Evolutionary conservation across 306 rosid genomes (phyloP).

Genomic region (Sphenostylis stenocarpa): DNA sequence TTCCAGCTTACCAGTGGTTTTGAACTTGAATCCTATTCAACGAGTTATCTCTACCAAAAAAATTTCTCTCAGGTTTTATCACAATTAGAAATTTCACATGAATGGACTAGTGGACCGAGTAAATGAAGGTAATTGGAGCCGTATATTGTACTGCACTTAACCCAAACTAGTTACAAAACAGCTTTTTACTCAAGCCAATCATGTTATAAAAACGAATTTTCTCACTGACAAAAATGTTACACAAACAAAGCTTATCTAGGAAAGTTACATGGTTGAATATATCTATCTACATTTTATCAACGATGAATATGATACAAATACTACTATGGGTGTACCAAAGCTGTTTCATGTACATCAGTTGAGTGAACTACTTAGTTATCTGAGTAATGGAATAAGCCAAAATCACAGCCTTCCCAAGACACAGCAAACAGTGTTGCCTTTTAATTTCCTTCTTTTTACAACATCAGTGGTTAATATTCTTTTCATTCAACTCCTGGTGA

Average conservation of each 20-base stretch:
- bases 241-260: slow-evolving; percentile 30
- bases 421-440: neutral
- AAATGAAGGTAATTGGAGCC: neutral
- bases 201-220: slow-evolving; percentile 21
- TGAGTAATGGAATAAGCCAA: neutral
- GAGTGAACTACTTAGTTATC: neutral
- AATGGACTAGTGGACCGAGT: neutral
- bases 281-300: slow-evolving; percentile 36
- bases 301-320: slow-evolving; percentile 37
- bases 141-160: neutral
- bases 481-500: slow-evolving; percentile 31
- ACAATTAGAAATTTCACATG: neutral
- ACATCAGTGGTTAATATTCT: slow-evolving; percentile 25
- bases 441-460: slow-evolving; percentile 3
- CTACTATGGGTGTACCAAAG: slow-evolving; percentile 22
- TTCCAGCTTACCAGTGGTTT: neutral
- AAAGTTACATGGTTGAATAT: slow-evolving; percentile 16
- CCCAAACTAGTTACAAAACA: slow-evolving; percentile 10
- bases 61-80: neutral
- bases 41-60: neutral
- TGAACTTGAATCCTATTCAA: neutral
- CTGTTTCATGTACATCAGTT: slow-evolving; percentile 23
- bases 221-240: slow-evolving; percentile 7
- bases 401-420: slow-evolving; percentile 24
- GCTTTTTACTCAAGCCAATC: neutral